These are phyloP conservation scores for Sugiyamaella smithiae DNA, from an alignment of 805 yeast genomes.

Conservation along the genomic window DNA sequence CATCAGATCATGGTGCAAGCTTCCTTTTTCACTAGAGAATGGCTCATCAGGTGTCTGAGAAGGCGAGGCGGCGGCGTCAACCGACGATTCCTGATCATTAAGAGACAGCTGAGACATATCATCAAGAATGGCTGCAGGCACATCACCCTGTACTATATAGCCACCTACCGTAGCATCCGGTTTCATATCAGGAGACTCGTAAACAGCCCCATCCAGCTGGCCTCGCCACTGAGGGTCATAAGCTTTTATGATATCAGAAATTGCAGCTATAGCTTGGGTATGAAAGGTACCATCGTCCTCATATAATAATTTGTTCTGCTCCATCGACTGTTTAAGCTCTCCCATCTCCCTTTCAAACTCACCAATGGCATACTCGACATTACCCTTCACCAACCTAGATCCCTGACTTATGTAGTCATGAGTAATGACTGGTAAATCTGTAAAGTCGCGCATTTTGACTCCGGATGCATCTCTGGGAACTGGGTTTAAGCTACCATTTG, in stretches of 20 bases:
- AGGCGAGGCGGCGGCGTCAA: not conserved
- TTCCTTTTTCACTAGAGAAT: not conserved
- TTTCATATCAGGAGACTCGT: not conserved
- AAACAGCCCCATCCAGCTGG: not conserved
- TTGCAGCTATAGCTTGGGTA: slow-evolving; percentile 53
- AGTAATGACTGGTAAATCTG: slow-evolving; percentile 14
- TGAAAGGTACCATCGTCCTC: slow-evolving; percentile 57
- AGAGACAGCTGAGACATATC: not conserved
- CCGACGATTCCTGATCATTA: not conserved
- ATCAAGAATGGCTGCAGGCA: slow-evolving; percentile 4
- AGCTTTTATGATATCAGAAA: slow-evolving; percentile 44
- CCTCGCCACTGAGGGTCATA: not conserved
- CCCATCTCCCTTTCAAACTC: slow-evolving; percentile 61
- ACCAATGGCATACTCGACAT: slow-evolving; percentile 48
- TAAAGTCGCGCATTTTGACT: slow-evolving; percentile 9
- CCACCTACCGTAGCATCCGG: not conserved
- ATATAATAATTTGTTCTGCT: slow-evolving; percentile 57
- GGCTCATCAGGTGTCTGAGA: not conserved
- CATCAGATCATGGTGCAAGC: not conserved
- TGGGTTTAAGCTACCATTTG: slow-evolving; percentile 24
- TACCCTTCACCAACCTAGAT: slow-evolving; percentile 70
- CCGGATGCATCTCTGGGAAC: slow-evolving; percentile 20
- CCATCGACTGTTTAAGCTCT: slow-evolving; percentile 48
- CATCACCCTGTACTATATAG: slow-evolving; percentile 10
- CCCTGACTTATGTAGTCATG: slow-evolving; percentile 36